Conservation (phyloP, 164 flowering plant species). For the Nelumbo lutea region DNA sequence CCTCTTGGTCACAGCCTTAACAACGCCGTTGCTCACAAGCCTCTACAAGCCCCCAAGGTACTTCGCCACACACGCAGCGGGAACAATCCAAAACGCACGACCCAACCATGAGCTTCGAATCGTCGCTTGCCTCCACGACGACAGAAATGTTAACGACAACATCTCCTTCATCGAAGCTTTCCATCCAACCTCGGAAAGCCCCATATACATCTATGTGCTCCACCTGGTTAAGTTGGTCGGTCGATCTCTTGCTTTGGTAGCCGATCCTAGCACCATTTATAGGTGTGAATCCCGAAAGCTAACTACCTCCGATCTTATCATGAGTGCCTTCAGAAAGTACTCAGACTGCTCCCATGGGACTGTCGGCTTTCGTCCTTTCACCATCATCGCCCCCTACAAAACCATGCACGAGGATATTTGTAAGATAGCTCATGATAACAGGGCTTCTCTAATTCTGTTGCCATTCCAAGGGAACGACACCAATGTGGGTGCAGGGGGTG, state of each 20-base stretch:
- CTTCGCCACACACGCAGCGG: neutral
- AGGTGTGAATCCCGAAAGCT: neutral
- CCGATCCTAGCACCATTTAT: neutral
- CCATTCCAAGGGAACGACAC: conserved; percentile 29
- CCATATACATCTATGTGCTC: neutral
- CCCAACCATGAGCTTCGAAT: neutral
- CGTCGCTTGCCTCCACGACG: neutral
- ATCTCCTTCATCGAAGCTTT: neutral
- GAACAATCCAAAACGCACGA: neutral
- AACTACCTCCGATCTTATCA: conserved; percentile 11
- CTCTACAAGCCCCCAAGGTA: neutral
- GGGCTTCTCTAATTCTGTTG: conserved; percentile 23
- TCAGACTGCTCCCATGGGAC: conserved; percentile 9
- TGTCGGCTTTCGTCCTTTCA: conserved; percentile 19
- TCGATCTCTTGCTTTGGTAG: neutral
- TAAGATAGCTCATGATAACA: conserved; percentile 20
- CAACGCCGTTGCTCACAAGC: neutral
- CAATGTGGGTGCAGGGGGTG: conserved; percentile 1
- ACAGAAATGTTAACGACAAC: neutral
- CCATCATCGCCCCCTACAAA: conserved; percentile 17
- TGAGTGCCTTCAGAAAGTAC: conserved; percentile 24
- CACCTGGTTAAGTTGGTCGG: neutral
- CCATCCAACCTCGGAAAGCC: neutral
- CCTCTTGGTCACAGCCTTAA: neutral
- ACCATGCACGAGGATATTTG: conserved; percentile 14